Base-by-base conservation (phyloP, 768 basidiomycete species). In the Suillus ampliporus region DNA sequence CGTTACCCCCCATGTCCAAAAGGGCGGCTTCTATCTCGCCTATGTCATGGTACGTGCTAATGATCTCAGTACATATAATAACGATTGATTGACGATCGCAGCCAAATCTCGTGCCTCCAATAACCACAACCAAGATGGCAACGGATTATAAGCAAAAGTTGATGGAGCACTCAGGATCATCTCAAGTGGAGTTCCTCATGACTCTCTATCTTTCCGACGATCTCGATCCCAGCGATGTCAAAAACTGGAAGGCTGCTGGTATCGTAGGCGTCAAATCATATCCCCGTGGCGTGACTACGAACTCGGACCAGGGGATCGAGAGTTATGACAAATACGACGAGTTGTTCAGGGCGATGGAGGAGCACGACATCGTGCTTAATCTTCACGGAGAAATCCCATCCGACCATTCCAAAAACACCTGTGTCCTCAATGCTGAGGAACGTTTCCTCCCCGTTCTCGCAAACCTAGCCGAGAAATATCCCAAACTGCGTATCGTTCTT, bases 381-480 rank as follows among this genome's bases (percentile, higher is more conserved):
- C 83, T 99, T 40, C 97, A 99, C 67, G 97, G 97, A 23, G 97
- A 99, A 78, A 86, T 99, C 23, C 96, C 97, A 13, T 96, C 95
- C 21, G 90, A 95, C 67, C 58, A 53, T 15, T 23, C 34, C 60
- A 95, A 91, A 56, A 94, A 97, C 73, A 90, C 87, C 35, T 95
- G 95, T 71, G 84, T 99, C 43, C 83, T 99, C 64, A 99, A 99
- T 71, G 96, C 97, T 11, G 97, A 99, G 71, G 83, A 88, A 50
- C 83, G 80, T 19, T 99, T 99, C 79, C 83, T 99, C 19, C 90
- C 92, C 1, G 95, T 99, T 75, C 83, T 99, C 23, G 81, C 83
- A 68, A 86, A 88, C 66, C 83, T 99, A 44, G 94, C 98, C 70
- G 76, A 78, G 57, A 83, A 85, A 21, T 99, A 99, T 76, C 97